phyloP scores from a whole-genome alignment of 129 eudicot species.

The Pulicaria dysenterica region DNA sequence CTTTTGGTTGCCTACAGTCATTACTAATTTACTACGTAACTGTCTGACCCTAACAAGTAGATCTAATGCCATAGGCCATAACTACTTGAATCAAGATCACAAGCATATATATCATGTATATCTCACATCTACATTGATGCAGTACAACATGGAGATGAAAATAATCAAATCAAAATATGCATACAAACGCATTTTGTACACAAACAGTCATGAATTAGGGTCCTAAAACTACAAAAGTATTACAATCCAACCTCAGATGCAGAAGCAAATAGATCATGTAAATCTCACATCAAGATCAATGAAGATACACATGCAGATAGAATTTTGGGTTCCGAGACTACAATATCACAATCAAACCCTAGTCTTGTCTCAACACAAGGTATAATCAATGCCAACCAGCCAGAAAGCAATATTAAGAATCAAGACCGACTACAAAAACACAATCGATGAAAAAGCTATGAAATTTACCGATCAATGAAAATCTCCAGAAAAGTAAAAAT shows the following conservation, averaged over 20 bases:
- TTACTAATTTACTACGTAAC: no score
- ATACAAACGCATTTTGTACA: not conserved
- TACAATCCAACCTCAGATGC: no score
- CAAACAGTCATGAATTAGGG: not conserved
- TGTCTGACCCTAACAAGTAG: conserved; percentile 2
- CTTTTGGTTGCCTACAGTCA: no score
- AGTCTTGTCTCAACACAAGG: not conserved
- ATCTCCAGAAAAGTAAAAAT: conserved; percentile 15
- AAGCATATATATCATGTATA: no score
- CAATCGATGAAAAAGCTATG: not conserved
- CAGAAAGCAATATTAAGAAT: conserved; percentile 9
- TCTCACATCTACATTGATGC: no score
- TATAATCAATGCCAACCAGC: not conserved
- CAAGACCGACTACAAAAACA: not conserved
- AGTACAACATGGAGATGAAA: no score
- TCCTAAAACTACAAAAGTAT: conserved; percentile 6
- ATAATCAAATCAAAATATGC: not conserved
- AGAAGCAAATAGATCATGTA: no score
- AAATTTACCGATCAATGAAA: not conserved
- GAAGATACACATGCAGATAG: no score
- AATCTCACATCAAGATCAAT: no score
- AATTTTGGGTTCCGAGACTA: no score
- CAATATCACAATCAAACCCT: no score
- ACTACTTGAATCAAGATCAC: not conserved
- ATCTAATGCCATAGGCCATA: conserved; percentile 2